Evolutionary conservation across 1,284 basidiomycete genomes (phyloP), one percentile per base, ranked within the genome.

Genomic region (Boletellus deceptivus): DNA sequence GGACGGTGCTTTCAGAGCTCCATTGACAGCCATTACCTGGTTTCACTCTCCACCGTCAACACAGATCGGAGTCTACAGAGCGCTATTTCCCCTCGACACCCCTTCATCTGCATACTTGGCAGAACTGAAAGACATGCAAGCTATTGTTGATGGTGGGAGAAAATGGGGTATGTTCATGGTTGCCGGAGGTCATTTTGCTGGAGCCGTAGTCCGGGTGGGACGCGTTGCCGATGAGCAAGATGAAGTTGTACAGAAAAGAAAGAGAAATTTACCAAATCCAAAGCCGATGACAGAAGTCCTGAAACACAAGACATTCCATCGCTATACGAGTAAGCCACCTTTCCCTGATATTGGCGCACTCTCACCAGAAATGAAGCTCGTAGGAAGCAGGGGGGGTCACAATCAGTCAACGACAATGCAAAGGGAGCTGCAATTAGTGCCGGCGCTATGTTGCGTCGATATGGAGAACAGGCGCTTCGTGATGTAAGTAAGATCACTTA

Each of bases 161-260:
- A 88, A 83, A 53, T 96, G 95, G 89, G 92, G 93, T 0, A 71
- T 98, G 75, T 88, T 98, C 63, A 95, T 98, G 91, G 85, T 91
- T 39, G 96, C 96, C 1, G 95, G 97, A 6, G 96, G 96, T 13
- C 95, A 99, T 70, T 99, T 99, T 72, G 95, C 96, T 8, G 95
- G 93, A 14, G 88, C 93, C 49, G 79, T 98, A 25, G 86, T 93
- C 4, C 75, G 84, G 27, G 87, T 91, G 20, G 82, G 82, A 55
- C 67, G 76, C 56, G 54, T 78, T 64, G 64, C 76, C 53, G 72
- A 76, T 24, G 76, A 76, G 17, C 70, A 75, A 36, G 73, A 72
- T 20, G 56, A 54, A 9, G n/a, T 43, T 31, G 29, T 45, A 10
- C 53, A 52, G 25, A 49, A 52, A 33, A 77, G 73, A 48, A 82